Conservation (phyloP, 176 grass and related monocot genomes). For the Juncus inflexus region DNA sequence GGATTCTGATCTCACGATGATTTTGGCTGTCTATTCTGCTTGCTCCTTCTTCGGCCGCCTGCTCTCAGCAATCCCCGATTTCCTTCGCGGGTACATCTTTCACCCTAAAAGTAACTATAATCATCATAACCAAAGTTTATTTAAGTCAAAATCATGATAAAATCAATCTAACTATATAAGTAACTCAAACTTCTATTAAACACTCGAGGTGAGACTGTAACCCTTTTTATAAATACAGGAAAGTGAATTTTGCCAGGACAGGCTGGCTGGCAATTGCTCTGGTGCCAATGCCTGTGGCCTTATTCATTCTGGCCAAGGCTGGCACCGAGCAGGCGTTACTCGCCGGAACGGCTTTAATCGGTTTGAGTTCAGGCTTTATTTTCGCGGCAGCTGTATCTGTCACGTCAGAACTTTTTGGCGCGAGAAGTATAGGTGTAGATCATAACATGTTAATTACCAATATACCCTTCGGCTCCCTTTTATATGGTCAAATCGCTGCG, state of each 20-base stretch:
- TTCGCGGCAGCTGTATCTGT: conserved; percentile 76
- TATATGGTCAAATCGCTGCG: conserved; percentile 77
- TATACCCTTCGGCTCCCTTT: conserved; percentile 80
- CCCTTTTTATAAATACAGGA: conserved; percentile 32
- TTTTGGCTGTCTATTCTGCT: conserved; percentile 79
- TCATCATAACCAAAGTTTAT: conserved; percentile 3
- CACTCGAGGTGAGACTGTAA: too few relatives aligned
- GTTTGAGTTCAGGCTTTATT: conserved; percentile 88
- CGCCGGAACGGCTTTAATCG: conserved; percentile 57
- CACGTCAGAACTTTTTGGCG: conserved; percentile 86
- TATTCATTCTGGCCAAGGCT: conserved; percentile 59
- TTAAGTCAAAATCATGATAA: not conserved
- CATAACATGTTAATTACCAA: conserved; percentile 98
- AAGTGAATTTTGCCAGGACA: conserved; percentile 62
- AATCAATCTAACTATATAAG: too few relatives aligned
- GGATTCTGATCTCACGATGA: conserved; percentile 52
- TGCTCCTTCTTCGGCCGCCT: conserved; percentile 88
- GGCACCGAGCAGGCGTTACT: conserved; percentile 36
- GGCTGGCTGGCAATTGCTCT: conserved; percentile 65
- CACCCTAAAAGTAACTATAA: not conserved
- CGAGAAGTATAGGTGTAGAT: conserved; percentile 71
- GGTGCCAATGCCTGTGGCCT: conserved; percentile 67
- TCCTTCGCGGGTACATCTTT: conserved; percentile 47
- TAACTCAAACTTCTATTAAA: too few relatives aligned
- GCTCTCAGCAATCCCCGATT: conserved; percentile 64